These are phyloP conservation scores for Hyphopichia khmerensis DNA, from an alignment of 1,139 yeast species.

Conservation along the genomic window DNA sequence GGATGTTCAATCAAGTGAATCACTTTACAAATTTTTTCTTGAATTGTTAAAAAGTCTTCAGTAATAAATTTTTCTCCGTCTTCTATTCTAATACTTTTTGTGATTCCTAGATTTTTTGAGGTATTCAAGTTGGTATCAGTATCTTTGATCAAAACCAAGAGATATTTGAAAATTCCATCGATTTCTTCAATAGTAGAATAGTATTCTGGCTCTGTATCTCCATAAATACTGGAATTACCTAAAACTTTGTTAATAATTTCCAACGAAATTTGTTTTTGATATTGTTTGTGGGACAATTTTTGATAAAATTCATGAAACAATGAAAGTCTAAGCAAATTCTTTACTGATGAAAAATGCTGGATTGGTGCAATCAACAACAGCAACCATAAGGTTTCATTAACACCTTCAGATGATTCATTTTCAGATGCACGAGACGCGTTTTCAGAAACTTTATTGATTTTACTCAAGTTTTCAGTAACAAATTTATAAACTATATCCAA, in stretches of 20 bases:
- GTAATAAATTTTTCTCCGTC: constrained; percentile 32
- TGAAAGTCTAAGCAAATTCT: constrained; percentile 28
- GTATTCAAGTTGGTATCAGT: constrained; percentile 27
- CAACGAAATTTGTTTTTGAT: constrained; percentile 41
- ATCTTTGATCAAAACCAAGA: constrained; percentile 37
- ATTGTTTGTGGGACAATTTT: constrained; percentile 28
- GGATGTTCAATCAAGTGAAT: constrained; percentile 56
- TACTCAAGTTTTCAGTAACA: constrained; percentile 48
- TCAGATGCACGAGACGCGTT: not conserved
- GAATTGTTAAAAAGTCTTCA: constrained; percentile 49
- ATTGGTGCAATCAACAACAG: constrained; percentile 61
- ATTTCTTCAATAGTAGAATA: constrained; percentile 33
- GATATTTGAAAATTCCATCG: constrained; percentile 44
- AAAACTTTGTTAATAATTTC: constrained; percentile 43
- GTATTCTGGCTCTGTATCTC: constrained; percentile 16
- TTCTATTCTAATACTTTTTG: constrained; percentile 29
- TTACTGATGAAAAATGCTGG: constrained; percentile 33
- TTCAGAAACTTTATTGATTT: constrained; percentile 7
- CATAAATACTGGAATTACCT: constrained; percentile 9
- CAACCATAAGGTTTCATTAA: constrained; percentile 47
- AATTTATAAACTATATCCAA: constrained; percentile 61
- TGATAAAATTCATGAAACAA: constrained; percentile 44
- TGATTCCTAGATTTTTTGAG: constrained; percentile 38
- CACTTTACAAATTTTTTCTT: constrained; percentile 70
- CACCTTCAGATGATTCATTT: constrained; percentile 14